Evolutionary conservation across 208 protist species (phyloP).

Genomic region (Endotrypanum monterogeii): DNA sequence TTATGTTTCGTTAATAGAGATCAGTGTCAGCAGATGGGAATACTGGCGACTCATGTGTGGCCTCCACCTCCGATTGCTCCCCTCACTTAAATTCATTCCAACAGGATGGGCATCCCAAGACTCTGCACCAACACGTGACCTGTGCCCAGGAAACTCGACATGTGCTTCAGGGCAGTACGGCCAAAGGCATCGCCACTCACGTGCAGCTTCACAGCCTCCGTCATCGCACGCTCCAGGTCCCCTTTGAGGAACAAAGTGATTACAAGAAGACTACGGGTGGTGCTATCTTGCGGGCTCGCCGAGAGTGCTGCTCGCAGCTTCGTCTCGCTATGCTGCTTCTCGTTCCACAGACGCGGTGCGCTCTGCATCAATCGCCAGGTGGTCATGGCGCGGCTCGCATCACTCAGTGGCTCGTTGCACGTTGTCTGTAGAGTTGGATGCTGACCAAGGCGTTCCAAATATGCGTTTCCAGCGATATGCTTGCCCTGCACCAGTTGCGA

Average conservation of each 20-base stretch:
- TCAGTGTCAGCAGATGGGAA: neutral
- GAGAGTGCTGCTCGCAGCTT: conserved; percentile 43
- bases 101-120: conserved; percentile 24
- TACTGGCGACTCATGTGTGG: neutral
- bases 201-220: conserved; percentile 82
- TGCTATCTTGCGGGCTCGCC: conserved; percentile 38
- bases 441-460: conserved; percentile 36
- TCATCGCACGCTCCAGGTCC: conserved; percentile 84
- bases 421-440: conserved; percentile 29
- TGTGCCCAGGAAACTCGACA: conserved; percentile 61
- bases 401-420: conserved; percentile 48
- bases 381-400: conserved; percentile 50
- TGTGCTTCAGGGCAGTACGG: conserved; percentile 47
- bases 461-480: conserved; percentile 26
- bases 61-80: neutral
- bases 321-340: conserved; percentile 57
- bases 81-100: neutral
- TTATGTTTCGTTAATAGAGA: neutral
- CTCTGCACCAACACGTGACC: conserved; percentile 54
- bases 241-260: conserved; percentile 80
- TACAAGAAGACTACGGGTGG: conserved; percentile 61
- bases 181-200: conserved; percentile 52
- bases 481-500: conserved; percentile 69
- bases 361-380: conserved; percentile 44
- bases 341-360: conserved; percentile 45